These are phyloP conservation scores for Fagus crenata DNA, from an alignment of 306 rosid genomes.

Conservation along the genomic window DNA sequence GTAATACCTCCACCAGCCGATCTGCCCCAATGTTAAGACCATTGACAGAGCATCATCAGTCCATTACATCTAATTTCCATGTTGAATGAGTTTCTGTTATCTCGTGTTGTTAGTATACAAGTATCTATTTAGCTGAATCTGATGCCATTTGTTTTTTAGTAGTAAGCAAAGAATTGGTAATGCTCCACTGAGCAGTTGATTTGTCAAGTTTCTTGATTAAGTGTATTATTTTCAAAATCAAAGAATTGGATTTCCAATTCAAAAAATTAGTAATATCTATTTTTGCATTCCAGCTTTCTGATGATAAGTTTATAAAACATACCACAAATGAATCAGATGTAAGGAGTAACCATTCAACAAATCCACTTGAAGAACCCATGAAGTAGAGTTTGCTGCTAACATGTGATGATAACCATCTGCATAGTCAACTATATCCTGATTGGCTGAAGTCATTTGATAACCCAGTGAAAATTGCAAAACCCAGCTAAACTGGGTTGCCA, in stretches of 20 bases:
- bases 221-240: constrained; percentile 22
- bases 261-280: constrained; percentile 1
- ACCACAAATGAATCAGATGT: constrained; percentile 2
- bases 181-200: constrained; percentile 29
- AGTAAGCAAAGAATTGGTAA: constrained; percentile 30
- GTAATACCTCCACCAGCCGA: constrained; percentile 94
- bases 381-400: constrained; percentile 6
- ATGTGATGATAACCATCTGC: constrained; percentile 13
- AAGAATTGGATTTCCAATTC: constrained; percentile 26
- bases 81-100: constrained; percentile 26
- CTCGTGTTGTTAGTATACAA: constrained; percentile 6
- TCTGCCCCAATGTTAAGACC: constrained; percentile 71
- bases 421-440: constrained; percentile 1
- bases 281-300: constrained; percentile 21
- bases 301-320: constrained; percentile 13
- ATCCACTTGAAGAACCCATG: constrained; percentile 11
- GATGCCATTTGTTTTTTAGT: constrained; percentile 22
- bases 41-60: constrained; percentile 24
- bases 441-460: constrained; percentile 12
- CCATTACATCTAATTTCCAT: constrained; percentile 23
- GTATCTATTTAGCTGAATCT: constrained; percentile 12
- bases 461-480: constrained; percentile 6
- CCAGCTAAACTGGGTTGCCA: constrained; percentile 19
- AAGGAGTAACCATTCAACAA: neutral
- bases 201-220: constrained; percentile 30